Conservation (phyloP, 306 rosid genomes). For the Vigna unguiculata region DNA sequence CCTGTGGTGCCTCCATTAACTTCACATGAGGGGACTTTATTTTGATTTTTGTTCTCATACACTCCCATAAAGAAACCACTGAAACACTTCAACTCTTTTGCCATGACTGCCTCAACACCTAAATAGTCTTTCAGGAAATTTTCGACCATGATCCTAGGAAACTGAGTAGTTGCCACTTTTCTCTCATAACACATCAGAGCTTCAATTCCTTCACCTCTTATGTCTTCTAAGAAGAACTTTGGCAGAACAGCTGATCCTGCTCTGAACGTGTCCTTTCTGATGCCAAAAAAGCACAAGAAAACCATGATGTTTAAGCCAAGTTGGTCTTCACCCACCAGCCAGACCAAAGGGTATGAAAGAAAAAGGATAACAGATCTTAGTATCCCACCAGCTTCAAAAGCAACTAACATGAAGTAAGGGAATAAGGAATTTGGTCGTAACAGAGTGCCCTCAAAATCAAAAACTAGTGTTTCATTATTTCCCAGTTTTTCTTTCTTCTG, state of each 20-base stretch:
- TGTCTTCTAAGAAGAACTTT: conserved; percentile 66
- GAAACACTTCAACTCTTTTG: conserved; percentile 62
- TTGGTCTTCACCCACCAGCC: conserved; percentile 63
- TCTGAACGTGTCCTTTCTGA: conserved; percentile 51
- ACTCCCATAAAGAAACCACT: conserved; percentile 67
- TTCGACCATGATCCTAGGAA: conserved; percentile 75
- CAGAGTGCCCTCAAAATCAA: conserved; percentile 64
- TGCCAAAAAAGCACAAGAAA: conserved; percentile 66
- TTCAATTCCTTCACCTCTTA: conserved; percentile 64
- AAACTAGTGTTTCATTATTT: conserved; percentile 43
- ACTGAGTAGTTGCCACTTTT: conserved; percentile 57
- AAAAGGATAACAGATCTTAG: conserved; percentile 59
- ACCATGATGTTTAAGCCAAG: conserved; percentile 63
- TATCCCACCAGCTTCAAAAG: conserved; percentile 75
- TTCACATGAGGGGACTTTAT: conserved; percentile 6
- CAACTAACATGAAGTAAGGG: conserved; percentile 80
- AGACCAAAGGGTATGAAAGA: conserved; percentile 62
- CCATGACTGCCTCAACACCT: conserved; percentile 59
- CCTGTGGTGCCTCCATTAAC: background rate
- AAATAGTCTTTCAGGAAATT: conserved; percentile 63
- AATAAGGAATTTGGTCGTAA: conserved; percentile 59
- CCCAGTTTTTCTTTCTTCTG: conserved; percentile 4
- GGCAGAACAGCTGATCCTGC: conserved; percentile 70
- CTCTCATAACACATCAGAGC: conserved; percentile 56
- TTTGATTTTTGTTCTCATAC: conserved; percentile 46